Conservation (phyloP, 306 rosid genomes). For the Lotus japonicus region DNA sequence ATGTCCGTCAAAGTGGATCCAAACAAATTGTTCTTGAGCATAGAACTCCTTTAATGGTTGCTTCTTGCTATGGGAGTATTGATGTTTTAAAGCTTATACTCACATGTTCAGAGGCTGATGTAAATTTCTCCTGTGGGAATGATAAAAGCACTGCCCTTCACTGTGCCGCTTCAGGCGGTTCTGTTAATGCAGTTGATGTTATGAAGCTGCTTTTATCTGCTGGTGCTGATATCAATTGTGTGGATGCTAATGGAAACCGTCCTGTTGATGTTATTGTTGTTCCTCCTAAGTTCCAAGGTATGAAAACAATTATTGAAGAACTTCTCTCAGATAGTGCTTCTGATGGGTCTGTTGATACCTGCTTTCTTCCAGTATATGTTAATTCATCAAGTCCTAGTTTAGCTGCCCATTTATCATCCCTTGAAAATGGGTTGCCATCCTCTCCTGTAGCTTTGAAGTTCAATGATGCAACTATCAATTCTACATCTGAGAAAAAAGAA, state of each 20-base stretch:
- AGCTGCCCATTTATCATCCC: constrained; percentile 38
- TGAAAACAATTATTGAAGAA: constrained; percentile 43
- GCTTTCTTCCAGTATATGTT: constrained; percentile 28
- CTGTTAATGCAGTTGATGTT: constrained; percentile 45
- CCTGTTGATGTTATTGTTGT: constrained; percentile 70
- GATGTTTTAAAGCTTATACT: constrained; percentile 63
- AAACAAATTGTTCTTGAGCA: constrained; percentile 63
- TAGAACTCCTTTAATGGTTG: constrained; percentile 87
- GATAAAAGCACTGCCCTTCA: constrained; percentile 84
- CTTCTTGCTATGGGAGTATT: constrained; percentile 74
- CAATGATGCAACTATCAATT: constrained; percentile 35
- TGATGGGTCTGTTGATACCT: constrained; percentile 37
- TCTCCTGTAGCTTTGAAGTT: constrained; percentile 46
- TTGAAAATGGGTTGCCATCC: constrained; percentile 46
- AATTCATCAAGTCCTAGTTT: constrained; percentile 44
- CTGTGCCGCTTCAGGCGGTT: constrained; percentile 87
- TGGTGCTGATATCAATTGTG: constrained; percentile 52
- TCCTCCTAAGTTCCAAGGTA: constrained; percentile 47
- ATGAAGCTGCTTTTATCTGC: constrained; percentile 61
- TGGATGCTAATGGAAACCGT: constrained; percentile 60
- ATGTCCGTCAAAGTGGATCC: constrained; percentile 64
- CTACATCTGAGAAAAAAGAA: constrained; percentile 61
- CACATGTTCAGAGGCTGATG: constrained; percentile 41
- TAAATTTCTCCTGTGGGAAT: constrained; percentile 56
- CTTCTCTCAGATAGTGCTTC: constrained; percentile 42